Evolutionary conservation across 805 yeast genomes (phyloP).

Genomic region (Ogataea pilisensis): DNA sequence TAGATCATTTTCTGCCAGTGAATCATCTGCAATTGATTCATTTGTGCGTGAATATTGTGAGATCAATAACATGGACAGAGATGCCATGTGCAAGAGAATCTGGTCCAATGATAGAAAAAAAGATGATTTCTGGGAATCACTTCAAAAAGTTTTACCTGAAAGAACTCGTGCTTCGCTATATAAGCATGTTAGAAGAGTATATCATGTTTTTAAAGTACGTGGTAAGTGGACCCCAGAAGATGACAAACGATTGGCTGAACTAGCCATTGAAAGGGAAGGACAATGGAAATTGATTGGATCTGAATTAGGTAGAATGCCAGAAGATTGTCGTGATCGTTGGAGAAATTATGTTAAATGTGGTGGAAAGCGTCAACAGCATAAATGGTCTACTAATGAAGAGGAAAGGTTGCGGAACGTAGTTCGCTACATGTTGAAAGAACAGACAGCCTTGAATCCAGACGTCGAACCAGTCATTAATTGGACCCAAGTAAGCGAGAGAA

Average conservation of each 20-base stretch:
- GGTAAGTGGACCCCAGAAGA: slow-evolving; percentile 90
- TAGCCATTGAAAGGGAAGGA: slow-evolving; percentile 66
- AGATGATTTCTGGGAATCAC: slow-evolving; percentile 85
- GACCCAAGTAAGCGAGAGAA: slow-evolving; percentile 85
- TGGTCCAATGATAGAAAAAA: slow-evolving; percentile 84
- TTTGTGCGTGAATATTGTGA: slow-evolving; percentile 68
- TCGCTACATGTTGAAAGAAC: slow-evolving; percentile 40
- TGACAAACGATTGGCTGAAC: slow-evolving; percentile 59
- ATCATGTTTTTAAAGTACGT: slow-evolving; percentile 80
- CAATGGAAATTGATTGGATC: slow-evolving; percentile 88
- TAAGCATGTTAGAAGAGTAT: slow-evolving; percentile 87
- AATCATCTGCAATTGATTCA: slow-evolving; percentile 64
- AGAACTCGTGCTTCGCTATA: slow-evolving; percentile 87
- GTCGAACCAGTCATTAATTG: slow-evolving; percentile 63
- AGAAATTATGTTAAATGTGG: slow-evolving; percentile 95
- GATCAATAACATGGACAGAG: slow-evolving; percentile 56
- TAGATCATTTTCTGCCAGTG: slow-evolving; percentile 54
- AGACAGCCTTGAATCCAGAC: slow-evolving; percentile 24
- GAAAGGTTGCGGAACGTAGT: slow-evolving; percentile 52
- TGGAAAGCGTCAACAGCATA: slow-evolving; percentile 62
- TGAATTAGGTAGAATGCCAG: slow-evolving; percentile 88
- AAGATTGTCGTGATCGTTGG: slow-evolving; percentile 96
- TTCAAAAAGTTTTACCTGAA: slow-evolving; percentile 75
- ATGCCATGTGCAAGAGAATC: slow-evolving; percentile 73
- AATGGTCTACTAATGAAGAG: slow-evolving; percentile 87